These are phyloP conservation scores for Penicillium polonicum DNA, from an alignment of 2,329 filamentous ascomycete genomes.

Conservation along the genomic window DNA sequence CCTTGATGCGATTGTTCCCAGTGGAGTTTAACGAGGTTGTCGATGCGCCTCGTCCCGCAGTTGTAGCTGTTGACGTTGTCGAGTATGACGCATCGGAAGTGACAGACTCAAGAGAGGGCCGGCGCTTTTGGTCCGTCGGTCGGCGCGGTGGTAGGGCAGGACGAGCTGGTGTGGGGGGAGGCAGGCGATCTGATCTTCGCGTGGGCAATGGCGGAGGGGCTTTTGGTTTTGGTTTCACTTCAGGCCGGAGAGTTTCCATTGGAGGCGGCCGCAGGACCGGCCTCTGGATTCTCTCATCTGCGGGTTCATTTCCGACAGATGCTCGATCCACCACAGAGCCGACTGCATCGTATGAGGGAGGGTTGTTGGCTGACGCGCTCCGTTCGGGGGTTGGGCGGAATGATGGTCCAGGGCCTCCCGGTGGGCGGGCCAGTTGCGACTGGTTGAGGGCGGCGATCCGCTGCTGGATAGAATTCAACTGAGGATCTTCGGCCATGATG, in stretches of 20 bases:
- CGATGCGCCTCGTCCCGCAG: constrained; percentile 41
- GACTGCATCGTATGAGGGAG: constrained; percentile 33
- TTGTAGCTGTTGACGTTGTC: constrained; percentile 41
- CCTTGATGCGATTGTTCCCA: constrained; percentile 45
- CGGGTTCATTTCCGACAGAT: constrained; percentile 33
- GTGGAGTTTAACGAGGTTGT: constrained; percentile 30
- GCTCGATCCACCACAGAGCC: constrained; percentile 28
- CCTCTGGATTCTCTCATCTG: constrained; percentile 22
- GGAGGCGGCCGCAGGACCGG: constrained; percentile 28
- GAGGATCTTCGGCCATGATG: constrained; percentile 44
- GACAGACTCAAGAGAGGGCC: constrained; percentile 51
- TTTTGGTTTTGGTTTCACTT: constrained; percentile 32
- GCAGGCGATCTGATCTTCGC: constrained; percentile 33
- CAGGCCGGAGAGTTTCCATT: constrained; percentile 18
- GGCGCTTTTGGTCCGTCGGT: constrained; percentile 38
- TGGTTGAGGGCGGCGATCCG: constrained; percentile 48
- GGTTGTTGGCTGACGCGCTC: constrained; percentile 37
- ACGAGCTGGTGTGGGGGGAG: constrained; percentile 20
- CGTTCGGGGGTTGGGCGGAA: constrained; percentile 26
- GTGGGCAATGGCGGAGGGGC: constrained; percentile 48
- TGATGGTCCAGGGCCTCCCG: constrained; percentile 28
- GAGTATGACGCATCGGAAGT: constrained; percentile 55
- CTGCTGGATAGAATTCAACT: constrained; percentile 46
- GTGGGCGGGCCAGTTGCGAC: constrained; percentile 40
- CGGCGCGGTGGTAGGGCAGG: constrained; percentile 52